Evolutionary conservation across 2,329 filamentous ascomycete genomes (phyloP).

Genomic region (Penicillium concentricum): DNA sequence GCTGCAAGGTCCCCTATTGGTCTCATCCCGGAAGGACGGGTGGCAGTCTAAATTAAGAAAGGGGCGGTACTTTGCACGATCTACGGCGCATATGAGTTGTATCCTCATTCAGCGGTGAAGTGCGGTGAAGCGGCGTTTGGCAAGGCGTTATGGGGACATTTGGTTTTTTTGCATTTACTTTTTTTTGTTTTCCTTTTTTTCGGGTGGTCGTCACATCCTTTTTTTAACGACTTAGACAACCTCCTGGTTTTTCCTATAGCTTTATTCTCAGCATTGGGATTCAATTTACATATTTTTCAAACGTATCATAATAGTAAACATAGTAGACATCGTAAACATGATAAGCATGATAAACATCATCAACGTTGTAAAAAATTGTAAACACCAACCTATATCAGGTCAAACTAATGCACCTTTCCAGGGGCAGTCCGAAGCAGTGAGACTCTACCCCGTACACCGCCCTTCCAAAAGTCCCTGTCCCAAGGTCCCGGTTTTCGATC

Average conservation of each 20-base stretch:
- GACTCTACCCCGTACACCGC: too few relatives aligned
- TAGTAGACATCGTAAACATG: too few relatives aligned
- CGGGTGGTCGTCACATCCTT: background rate
- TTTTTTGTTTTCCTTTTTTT: background rate
- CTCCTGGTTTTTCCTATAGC: background rate
- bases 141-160: background rate
- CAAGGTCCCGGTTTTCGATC: too few relatives aligned
- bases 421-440: too few relatives aligned
- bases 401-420: too few relatives aligned
- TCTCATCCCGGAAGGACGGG: conserved; percentile 19
- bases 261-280: background rate
- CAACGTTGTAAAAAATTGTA: too few relatives aligned
- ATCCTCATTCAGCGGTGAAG: background rate
- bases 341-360: too few relatives aligned
- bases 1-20: conserved; percentile 2
- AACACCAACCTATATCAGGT: too few relatives aligned
- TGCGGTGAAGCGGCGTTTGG: background rate
- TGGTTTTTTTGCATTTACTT: background rate
- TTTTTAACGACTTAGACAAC: background rate
- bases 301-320: too few relatives aligned
- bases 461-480: too few relatives aligned
- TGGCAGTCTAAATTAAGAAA: conserved; percentile 15
- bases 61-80: background rate
- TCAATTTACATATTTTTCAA: background rate
- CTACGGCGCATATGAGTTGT: background rate